These are phyloP conservation scores for Cladorrhinum sp. DNA, from an alignment of 2,329 filamentous ascomycete genomes.

Conservation along the genomic window DNA sequence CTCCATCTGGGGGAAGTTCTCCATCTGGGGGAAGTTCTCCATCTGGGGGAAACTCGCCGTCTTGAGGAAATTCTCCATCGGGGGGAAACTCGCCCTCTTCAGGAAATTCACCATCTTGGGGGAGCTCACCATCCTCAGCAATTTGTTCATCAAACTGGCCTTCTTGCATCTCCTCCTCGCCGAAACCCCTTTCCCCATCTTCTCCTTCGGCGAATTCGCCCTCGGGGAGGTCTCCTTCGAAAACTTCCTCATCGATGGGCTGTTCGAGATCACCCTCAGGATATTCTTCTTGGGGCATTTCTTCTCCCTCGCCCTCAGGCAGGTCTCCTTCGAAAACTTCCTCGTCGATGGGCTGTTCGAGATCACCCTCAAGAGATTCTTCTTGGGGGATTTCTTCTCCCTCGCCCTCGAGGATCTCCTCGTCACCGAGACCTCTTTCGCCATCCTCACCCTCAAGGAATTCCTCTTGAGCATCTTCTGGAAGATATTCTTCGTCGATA, in stretches of 20 bases:
- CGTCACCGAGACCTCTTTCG: not conserved
- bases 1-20: not conserved
- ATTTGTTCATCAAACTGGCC: not conserved
- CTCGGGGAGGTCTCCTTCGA: not conserved
- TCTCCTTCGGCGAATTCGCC: not conserved
- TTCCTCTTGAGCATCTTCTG: not conserved
- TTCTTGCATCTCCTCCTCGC: not conserved
- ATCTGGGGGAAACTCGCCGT: not conserved
- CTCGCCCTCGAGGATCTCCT: not conserved
- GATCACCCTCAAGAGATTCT: not conserved
- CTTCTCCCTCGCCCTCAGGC: not conserved
- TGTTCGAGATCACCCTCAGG: not conserved
- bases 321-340: not conserved
- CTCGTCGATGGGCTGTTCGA: not conserved
- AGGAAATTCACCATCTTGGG: no score
- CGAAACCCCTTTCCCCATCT: not conserved
- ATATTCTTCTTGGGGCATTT: not conserved
- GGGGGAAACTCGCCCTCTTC: not conserved
- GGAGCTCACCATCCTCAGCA: no score
- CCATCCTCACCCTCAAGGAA: not conserved
- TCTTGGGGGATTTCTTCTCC: not conserved
- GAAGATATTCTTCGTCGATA: not conserved
- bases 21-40: not conserved
- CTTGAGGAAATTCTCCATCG: not conserved
- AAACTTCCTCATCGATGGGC: not conserved